Base-by-base conservation (phyloP, 164 flowering plant genomes). In the Paratinospora sagittata region DNA sequence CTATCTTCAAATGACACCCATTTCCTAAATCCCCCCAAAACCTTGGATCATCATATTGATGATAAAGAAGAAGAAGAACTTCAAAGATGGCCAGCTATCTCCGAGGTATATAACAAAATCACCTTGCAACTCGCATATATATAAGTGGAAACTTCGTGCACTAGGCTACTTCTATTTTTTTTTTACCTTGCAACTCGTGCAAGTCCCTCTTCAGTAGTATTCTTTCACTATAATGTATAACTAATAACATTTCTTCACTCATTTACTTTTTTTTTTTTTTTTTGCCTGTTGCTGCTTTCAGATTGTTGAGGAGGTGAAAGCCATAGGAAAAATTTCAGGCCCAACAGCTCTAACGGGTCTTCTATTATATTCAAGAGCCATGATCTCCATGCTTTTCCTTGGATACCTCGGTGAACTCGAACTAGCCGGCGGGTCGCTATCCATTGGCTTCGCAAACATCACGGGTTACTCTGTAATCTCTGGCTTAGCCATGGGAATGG, bases 401-500 rank as follows among this genome's bases (percentile, higher is more conserved):
- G 79, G 79, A 43, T 60, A 57, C 67, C 76, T 78, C 27, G 81
- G 81, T 8, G 71, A 78, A 61, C 78, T 75, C 7, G 76, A 73
- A 47, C 78, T 78, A 6, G 81, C 81, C 5, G 74, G 76, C 6
- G 81, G 81, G 55, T 78, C 81, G 0, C 78, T 78, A 45, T 70
- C 78, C 0, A 65, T 78, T 8, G 76, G 78, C 37, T 78, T 78
- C 11, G 81, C 81, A 1, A 78, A 78, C 78, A 78, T 78, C 63
- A 75, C 81, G 0, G 81, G 78, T n/a, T 78, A 75, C 76, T 78
- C 81, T 0, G 74, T 78, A 27, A 65, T 78, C 67, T 73, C 78
- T 36, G 81, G 81, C 26, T 63, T 78, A 7, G 81, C 81, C 41
- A 67, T 78, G 69, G 81, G 78, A 65, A 78, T 75, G 78, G 81